Evolutionary conservation across 768 basidiomycete species (phyloP).

Genomic region (Calocybe gangraenosa): DNA sequence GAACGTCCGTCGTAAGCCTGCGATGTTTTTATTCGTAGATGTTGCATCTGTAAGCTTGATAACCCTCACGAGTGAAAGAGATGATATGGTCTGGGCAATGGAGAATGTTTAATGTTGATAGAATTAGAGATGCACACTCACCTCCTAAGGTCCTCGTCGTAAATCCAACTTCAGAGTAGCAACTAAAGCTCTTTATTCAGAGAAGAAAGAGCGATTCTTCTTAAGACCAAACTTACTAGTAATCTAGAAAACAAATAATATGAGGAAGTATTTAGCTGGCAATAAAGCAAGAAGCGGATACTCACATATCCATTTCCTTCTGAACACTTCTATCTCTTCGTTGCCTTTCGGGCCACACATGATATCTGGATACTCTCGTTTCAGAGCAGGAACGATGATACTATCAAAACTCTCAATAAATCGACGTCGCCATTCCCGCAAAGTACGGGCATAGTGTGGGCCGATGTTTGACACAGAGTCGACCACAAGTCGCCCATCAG

Average conservation of each 20-base stretch:
- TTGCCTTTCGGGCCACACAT: constrained; percentile 38
- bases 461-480: constrained; percentile 71
- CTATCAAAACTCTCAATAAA: constrained; percentile 57
- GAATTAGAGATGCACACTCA: too few species aligned
- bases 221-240: constrained; percentile 45
- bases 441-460: constrained; percentile 74
- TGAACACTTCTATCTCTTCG: constrained; percentile 69
- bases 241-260: constrained; percentile 26
- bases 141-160: constrained; percentile 62
- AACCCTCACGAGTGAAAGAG: constrained; percentile 62
- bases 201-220: background rate
- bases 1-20: too few species aligned
- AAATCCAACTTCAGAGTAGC: constrained; percentile 75
- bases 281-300: background rate
- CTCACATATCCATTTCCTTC: constrained; percentile 70
- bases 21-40: constrained; percentile 32
- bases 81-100: constrained; percentile 72
- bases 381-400: constrained; percentile 55
- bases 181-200: constrained; percentile 28
- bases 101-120: too few species aligned
- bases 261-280: constrained; percentile 6
- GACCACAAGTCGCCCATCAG: constrained; percentile 51
- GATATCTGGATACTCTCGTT: constrained; percentile 54
- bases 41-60: constrained; percentile 52
- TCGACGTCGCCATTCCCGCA: constrained; percentile 68